These are phyloP conservation scores for Phytopythium montanum DNA, from an alignment of 352 stramenopile species.

Conservation along the genomic window DNA sequence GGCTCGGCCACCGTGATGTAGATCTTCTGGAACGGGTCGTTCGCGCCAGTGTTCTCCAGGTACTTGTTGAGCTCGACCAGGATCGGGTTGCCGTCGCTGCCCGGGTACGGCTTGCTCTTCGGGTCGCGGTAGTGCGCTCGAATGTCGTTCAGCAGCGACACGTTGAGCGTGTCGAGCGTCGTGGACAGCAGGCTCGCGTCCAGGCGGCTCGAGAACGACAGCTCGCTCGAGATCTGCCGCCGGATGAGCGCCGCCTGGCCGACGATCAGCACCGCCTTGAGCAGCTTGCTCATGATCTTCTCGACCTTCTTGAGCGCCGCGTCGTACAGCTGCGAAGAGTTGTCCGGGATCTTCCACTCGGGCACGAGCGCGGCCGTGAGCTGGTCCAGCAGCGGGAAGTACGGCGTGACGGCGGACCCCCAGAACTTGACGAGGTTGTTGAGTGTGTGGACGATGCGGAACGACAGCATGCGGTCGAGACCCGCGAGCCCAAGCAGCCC, in stretches of 20 bases:
- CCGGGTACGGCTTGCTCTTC: slow-evolving; percentile 79
- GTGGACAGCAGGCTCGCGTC: slow-evolving; percentile 91
- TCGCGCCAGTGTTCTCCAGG: slow-evolving; percentile 88
- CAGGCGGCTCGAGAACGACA: slow-evolving; percentile 87
- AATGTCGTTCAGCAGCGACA: slow-evolving; percentile 88
- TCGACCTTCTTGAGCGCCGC: slow-evolving; percentile 91
- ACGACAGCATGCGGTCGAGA: slow-evolving; percentile 91
- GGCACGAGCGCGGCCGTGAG: slow-evolving; percentile 79
- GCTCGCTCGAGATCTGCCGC: slow-evolving; percentile 89
- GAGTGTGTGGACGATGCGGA: slow-evolving; percentile 90
- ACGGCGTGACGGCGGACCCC: slow-evolving; percentile 83
- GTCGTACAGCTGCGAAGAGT: slow-evolving; percentile 86
- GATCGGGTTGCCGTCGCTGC: slow-evolving; percentile 74
- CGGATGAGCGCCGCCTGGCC: slow-evolving; percentile 93
- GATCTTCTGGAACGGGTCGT: slow-evolving; percentile 93
- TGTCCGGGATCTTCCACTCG: slow-evolving; percentile 86
- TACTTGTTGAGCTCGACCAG: slow-evolving; percentile 91
- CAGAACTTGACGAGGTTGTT: slow-evolving; percentile 95
- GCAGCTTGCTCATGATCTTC: slow-evolving; percentile 92
- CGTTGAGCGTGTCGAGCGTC: slow-evolving; percentile 89
- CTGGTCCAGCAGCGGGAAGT: slow-evolving; percentile 88
- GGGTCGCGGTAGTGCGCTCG: slow-evolving; percentile 81
- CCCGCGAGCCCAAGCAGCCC: slow-evolving; percentile 89
- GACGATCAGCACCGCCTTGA: slow-evolving; percentile 92
- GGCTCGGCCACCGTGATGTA: slow-evolving; percentile 92